Percentiles rank a stretch among this genome's conserved stretches.
Evolutionary conservation across 805 yeast genomes (phyloP).

Genomic region (Suhomyces sp.): DNA sequence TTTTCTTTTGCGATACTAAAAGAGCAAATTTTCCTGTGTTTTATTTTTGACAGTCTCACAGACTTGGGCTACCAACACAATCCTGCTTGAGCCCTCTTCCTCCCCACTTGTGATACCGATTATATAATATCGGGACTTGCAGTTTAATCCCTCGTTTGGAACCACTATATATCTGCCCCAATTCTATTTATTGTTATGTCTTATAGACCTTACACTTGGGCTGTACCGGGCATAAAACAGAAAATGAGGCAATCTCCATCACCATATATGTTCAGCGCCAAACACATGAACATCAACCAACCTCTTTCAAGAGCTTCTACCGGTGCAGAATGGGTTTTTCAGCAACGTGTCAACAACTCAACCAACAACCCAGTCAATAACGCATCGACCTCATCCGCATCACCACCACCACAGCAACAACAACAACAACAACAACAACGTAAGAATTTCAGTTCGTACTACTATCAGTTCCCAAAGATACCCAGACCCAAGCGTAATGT

Average conservation of each 20-base stretch:
- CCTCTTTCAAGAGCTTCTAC: slow-evolving; percentile 42
- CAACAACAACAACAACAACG: slow-evolving; percentile 13
- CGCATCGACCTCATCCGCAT: slow-evolving; percentile 9
- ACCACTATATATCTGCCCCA: not conserved
- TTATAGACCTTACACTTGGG: slow-evolving; percentile 20
- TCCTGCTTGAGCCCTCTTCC: not conserved
- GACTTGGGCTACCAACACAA: not conserved
- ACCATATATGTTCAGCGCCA: slow-evolving; percentile 33
- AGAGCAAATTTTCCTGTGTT: not conserved
- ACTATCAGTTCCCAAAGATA: slow-evolving; percentile 49
- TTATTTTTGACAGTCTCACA: not conserved
- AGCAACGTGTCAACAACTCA: slow-evolving; percentile 10
- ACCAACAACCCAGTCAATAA: not conserved
- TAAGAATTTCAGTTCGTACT: slow-evolving; percentile 22
- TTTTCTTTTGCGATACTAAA: not conserved
- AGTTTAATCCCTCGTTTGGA: not conserved
- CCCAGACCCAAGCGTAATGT: slow-evolving; percentile 57
- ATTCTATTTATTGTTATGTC: not conserved
- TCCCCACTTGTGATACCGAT: not conserved
- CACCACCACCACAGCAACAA: slow-evolving; percentile 9
- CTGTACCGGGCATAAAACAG: slow-evolving; percentile 13
- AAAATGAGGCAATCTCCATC: slow-evolving; percentile 21
- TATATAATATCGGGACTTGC: not conserved
- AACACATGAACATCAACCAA: slow-evolving; percentile 37
- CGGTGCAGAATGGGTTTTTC: slow-evolving; percentile 33